These are phyloP conservation scores for Arbutus unedo DNA, from an alignment of 148 eudicot genomes.

Conservation along the genomic window DNA sequence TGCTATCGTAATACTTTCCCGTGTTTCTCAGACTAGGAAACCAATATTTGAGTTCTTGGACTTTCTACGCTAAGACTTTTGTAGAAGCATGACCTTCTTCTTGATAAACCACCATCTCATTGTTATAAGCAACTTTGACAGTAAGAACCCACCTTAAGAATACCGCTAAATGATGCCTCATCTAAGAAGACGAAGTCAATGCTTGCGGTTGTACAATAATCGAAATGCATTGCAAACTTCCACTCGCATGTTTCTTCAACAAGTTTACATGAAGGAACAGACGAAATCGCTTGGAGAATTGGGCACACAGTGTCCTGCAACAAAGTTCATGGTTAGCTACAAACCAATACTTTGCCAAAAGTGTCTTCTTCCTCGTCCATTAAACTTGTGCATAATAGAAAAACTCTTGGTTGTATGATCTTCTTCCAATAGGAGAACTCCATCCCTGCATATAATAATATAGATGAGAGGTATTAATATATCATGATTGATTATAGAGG, in stretches of 20 bases:
- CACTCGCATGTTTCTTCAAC: slow-evolving; percentile 87
- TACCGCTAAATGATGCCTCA: slow-evolving; percentile 66
- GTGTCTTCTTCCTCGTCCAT: slow-evolving; percentile 75
- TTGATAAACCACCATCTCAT: slow-evolving; percentile 18
- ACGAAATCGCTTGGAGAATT: slow-evolving; percentile 73
- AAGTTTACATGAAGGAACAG: slow-evolving; percentile 76
- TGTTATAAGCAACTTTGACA: slow-evolving; percentile 17
- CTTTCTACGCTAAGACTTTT: background rate
- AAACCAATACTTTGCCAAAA: slow-evolving; percentile 53
- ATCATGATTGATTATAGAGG: slow-evolving; percentile 40
- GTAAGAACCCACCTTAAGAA: slow-evolving; percentile 84
- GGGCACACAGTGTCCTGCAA: slow-evolving; percentile 94
- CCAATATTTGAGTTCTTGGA: background rate
- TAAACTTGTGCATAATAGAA: slow-evolving; percentile 82
- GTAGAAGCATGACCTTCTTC: slow-evolving; percentile 25
- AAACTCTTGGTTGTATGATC: slow-evolving; percentile 73
- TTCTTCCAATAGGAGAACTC: slow-evolving; percentile 73
- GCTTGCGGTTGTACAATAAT: slow-evolving; percentile 88
- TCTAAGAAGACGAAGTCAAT: slow-evolving; percentile 74
- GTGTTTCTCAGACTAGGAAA: background rate
- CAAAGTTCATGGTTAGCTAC: slow-evolving; percentile 65
- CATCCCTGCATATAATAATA: slow-evolving; percentile 94
- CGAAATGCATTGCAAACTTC: slow-evolving; percentile 81
- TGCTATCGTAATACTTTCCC: background rate
- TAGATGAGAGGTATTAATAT: slow-evolving; percentile 74